Evolutionary conservation across 176 grass and related monocot species (phyloP), one percentile per base, ranked within the genome.

Genomic region (Paspalum notatum): DNA sequence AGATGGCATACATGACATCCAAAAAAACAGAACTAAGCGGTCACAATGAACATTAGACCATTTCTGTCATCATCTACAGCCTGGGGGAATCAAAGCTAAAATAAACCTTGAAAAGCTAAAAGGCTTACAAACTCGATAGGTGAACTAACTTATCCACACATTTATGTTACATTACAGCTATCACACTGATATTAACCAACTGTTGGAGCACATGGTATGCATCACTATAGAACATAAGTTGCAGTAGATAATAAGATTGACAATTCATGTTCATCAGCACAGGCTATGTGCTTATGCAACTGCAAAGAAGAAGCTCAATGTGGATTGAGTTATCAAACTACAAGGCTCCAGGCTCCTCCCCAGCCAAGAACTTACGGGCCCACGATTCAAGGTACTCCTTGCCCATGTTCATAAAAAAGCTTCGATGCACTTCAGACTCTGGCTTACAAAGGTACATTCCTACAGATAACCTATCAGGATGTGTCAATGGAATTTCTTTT

Each of bases 321-420:
- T 1, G n/a, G 42, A 59, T 83, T 37, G 44, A 82, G 18, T 40
- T 79, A 53, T 67, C 51, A 46, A 43, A 57, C 63, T 85, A 85
- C 2, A 63, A 69, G 63, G 76, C 15, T 85, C 69, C 87, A 75
- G 24, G 62, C 18, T 89, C 70, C 46, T 73, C 87, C 55, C 71
- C 71, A 76, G 76, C 50, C 53, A 89, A 85, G 55, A 84, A 89
- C 76, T 76, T 85, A 13, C 73, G 76, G 38, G 87, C 53, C 87
- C 87, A 89, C 53, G 87, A 77, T 62, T 89, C 82, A 8, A 89
- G 81, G 62, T 89, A 89, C 39, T 89, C 87, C 82, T 75, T 80
- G 25, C 87, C 87, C 87, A 80, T 89, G 72, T 26, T 85, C 76
- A 85, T 89, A 63, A 89, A 89, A 85, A 89, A 89, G 58, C 76